phyloP scores from a whole-genome alignment of 768 basidiomycete genomes.

The Russula foetens region DNA sequence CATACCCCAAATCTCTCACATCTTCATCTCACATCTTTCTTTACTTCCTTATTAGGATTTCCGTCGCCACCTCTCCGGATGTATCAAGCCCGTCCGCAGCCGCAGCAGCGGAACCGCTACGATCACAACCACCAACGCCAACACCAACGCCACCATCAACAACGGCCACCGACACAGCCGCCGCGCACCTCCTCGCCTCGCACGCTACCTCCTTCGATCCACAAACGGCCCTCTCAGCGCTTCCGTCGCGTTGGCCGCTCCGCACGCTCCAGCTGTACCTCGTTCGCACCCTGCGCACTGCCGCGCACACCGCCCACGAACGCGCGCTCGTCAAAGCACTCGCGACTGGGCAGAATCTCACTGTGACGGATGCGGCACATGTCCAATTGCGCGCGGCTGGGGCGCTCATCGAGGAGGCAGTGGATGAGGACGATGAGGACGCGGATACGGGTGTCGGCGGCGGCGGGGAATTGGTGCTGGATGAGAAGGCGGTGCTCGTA shows the following conservation, averaged over 20 bases:
- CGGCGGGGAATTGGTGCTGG: neutral
- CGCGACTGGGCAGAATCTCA: conserved; percentile 71
- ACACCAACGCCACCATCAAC: no score
- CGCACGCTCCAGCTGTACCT: conserved; percentile 39
- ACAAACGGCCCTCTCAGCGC: conserved; percentile 59
- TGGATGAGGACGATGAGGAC: neutral
- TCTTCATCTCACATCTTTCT: neutral
- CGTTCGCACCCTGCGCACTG: neutral
- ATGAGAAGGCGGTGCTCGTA: conserved; percentile 2
- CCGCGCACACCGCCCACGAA: conserved; percentile 52
- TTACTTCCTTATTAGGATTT: neutral
- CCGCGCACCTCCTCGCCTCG: conserved; percentile 44
- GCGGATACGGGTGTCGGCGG: neutral
- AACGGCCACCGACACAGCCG: neutral
- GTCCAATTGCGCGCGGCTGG: conserved; percentile 2
- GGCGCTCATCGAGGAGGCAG: conserved; percentile 6
- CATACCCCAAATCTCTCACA: conserved; percentile 25
- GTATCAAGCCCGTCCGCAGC: neutral
- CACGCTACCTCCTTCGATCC: conserved; percentile 73
- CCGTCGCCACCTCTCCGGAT: neutral
- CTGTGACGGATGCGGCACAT: conserved; percentile 28
- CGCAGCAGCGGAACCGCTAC: neutral
- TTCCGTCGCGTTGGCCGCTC: conserved; percentile 72
- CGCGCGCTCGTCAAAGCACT: conserved; percentile 72
- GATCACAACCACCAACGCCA: neutral